Percentiles rank a stretch among this genome's conserved stretches.
phyloP scores from a whole-genome alignment of 2,329 filamentous ascomycete species.

The Purpureocillium takamizusanense region DNA sequence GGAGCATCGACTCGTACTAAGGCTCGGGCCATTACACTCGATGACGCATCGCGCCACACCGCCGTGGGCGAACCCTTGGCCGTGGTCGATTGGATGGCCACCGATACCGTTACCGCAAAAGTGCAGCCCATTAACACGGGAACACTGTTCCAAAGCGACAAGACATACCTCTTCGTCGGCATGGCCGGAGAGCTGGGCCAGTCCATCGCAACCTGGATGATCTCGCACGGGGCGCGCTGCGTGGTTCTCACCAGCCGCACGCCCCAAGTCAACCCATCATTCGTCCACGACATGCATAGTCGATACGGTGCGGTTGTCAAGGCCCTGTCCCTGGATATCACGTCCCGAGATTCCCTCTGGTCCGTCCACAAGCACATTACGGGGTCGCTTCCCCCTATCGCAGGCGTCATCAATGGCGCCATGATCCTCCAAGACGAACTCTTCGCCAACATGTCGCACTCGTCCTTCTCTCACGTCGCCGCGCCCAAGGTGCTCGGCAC shows the following conservation, averaged over 20 bases:
- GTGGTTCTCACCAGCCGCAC: slow-evolving; percentile 23
- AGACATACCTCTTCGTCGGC: slow-evolving; percentile 18
- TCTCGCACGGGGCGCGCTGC: slow-evolving; percentile 18
- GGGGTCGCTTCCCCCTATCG: slow-evolving; percentile 21
- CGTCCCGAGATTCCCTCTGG: slow-evolving; percentile 6
- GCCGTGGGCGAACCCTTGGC: too few species aligned
- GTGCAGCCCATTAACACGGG: too few species aligned
- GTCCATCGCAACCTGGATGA: slow-evolving; percentile 22
- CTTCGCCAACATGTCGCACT: slow-evolving; percentile 11
- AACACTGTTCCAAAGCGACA: background rate
- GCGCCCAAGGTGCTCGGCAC: slow-evolving; percentile 24
- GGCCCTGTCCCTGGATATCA: slow-evolving; percentile 9
- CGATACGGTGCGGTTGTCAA: too few species aligned
- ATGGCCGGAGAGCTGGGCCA: slow-evolving; percentile 18
- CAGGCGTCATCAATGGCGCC: slow-evolving; percentile 26
- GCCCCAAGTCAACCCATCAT: slow-evolving; percentile 13
- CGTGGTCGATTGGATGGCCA: too few species aligned
- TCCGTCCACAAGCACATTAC: slow-evolving; percentile 11
- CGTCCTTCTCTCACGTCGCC: slow-evolving; percentile 12
- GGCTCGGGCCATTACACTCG: too few species aligned
- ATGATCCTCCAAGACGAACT: slow-evolving; percentile 22
- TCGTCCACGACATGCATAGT: background rate
- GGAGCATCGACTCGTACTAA: too few species aligned
- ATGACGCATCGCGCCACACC: too few species aligned
- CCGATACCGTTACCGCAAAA: too few species aligned